A percentile compares a stretch with the other conserved stretches of the same genome.
Evolutionary conservation across 1,139 yeast species (phyloP).

Genomic region (Blastobotrys niveus): DNA sequence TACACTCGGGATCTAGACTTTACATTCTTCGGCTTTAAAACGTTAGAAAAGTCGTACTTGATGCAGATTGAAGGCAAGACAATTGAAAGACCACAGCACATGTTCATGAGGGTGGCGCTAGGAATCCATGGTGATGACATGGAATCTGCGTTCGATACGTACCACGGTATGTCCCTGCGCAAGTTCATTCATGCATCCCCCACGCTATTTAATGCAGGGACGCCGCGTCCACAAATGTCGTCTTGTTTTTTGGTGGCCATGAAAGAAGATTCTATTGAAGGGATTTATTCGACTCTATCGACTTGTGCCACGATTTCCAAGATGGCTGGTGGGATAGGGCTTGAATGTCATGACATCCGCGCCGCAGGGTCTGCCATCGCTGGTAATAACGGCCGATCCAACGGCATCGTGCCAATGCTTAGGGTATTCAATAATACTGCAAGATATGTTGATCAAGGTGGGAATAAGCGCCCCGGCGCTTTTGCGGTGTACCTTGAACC

Average conservation of each 20-base stretch:
- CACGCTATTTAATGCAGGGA: slow-evolving; percentile 75
- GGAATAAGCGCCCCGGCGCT: slow-evolving; percentile 82
- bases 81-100: slow-evolving; percentile 76
- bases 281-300: slow-evolving; percentile 70
- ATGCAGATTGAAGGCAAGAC: slow-evolving; percentile 53
- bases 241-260: slow-evolving; percentile 76
- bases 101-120: slow-evolving; percentile 72
- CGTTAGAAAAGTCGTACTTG: slow-evolving; percentile 66
- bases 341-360: slow-evolving; percentile 70
- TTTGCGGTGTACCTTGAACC: slow-evolving; percentile 77
- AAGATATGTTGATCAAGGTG: slow-evolving; percentile 84
- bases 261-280: slow-evolving; percentile 77
- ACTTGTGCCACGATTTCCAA: slow-evolving; percentile 74
- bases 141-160: slow-evolving; percentile 58
- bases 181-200: slow-evolving; percentile 79
- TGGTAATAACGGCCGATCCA: slow-evolving; percentile 70
- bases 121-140: slow-evolving; percentile 71
- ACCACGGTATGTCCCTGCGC: slow-evolving; percentile 67
- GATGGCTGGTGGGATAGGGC: slow-evolving; percentile 80
- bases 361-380: slow-evolving; percentile 68
- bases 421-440: slow-evolving; percentile 80
- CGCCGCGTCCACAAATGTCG: slow-evolving; percentile 67
- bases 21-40: slow-evolving; percentile 70
- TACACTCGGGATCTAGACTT: slow-evolving; percentile 61
- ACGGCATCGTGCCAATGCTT: slow-evolving; percentile 77